Base-by-base conservation (phyloP, 2,329 filamentous ascomycete genomes). In the Colletotrichum simmondsii region DNA sequence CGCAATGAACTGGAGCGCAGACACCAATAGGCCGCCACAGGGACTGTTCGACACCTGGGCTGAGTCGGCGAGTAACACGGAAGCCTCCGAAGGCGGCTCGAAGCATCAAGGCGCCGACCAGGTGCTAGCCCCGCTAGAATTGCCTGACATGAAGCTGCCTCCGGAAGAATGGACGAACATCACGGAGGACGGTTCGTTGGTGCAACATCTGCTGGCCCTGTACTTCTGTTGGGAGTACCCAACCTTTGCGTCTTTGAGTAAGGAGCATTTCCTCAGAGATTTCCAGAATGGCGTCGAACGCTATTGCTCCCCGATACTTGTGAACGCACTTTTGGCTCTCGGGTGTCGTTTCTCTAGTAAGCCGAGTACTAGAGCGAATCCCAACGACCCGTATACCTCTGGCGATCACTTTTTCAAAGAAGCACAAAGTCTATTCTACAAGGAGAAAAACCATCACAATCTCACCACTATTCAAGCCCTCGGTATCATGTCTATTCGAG, bases 141-240 rank as follows among this genome's bases (percentile, higher is more conserved):
- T 84, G 37, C 81, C 86, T 0, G 84, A 86, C 49, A 81, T 84
- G 77, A 84, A 84, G 74, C 79, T 83, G 0, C 82, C 86, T 0
- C 77, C 84, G 0, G 80, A 77, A 4, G 85, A 84, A 0, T 94
- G 92, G 92, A 93, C 92, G 1, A 84, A 77, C 52, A 86, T 93
- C 26, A 92, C 91, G 2, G 78, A 80, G 3, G 91, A 94, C 75
- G 77, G 84, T 14, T 82, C 80, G 14, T 85, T 94, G 35, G 89
- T 94, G 1, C 86, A 91, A 73, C 91, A 92, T 76, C 84, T 94
- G 11, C 81, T 94, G 65, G 86, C 88, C 0, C 83, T 93, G 37
- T 94, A 94, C 81, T 94, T 94, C 75, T 93, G 91, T 83, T 94
- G 92, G 89, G 90, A 93, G 75, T 94, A 95, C 79, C 92, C 93